phyloP scores from a whole-genome alignment of 768 basidiomycete species.

The Saitozyma podzolica region DNA sequence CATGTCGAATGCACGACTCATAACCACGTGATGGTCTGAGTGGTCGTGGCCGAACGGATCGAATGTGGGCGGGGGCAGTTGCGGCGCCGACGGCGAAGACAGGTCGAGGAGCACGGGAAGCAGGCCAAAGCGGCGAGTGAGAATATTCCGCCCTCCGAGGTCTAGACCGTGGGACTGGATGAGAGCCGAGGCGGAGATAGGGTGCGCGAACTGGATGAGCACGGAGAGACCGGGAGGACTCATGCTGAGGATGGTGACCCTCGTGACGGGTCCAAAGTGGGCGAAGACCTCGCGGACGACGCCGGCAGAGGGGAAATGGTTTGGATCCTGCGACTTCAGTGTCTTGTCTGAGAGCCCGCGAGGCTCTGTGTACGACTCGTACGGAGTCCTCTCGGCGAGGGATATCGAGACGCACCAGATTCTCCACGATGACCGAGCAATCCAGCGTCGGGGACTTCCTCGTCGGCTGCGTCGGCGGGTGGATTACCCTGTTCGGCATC shows the following conservation, averaged over 20 bases:
- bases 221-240: constrained; percentile 14
- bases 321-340: constrained; percentile 28
- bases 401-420: constrained; percentile 23
- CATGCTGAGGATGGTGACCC: constrained; percentile 21
- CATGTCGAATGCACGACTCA: too few relatives aligned
- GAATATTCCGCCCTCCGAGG: constrained; percentile 26
- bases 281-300: constrained; percentile 32
- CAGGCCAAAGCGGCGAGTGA: too few relatives aligned
- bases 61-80: too few relatives aligned
- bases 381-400: background rate
- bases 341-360: too few relatives aligned
- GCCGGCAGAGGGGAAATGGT: constrained; percentile 22
- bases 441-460: too few relatives aligned
- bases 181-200: constrained; percentile 27
- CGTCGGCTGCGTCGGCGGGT: too few relatives aligned
- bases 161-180: constrained; percentile 27
- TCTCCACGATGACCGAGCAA: constrained; percentile 33
- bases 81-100: too few relatives aligned
- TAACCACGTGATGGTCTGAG: too few relatives aligned
- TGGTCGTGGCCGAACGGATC: too few relatives aligned
- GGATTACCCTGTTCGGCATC: constrained; percentile 25
- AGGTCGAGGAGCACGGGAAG: too few relatives aligned
- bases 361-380: too few relatives aligned
- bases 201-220: constrained; percentile 34
- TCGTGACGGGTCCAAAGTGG: constrained; percentile 29